phyloP scores from a whole-genome alignment of 352 stramenopile genomes.

The Elongisporangium prolatum region DNA sequence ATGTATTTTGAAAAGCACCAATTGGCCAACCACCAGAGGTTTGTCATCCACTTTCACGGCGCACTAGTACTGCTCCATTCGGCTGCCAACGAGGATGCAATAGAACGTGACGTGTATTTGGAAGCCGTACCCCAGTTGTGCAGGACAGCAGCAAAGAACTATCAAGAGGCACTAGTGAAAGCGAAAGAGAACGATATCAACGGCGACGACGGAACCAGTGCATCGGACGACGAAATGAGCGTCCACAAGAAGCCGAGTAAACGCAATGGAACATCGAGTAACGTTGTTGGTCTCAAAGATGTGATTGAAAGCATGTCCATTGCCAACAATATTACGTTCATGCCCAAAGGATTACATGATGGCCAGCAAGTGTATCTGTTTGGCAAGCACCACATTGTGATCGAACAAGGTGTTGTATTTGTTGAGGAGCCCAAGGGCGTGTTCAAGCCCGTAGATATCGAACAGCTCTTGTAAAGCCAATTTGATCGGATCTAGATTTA shows the following conservation, averaged over 20 bases:
- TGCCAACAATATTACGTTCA: slow-evolving; percentile 74
- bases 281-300: slow-evolving; percentile 71
- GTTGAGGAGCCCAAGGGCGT: slow-evolving; percentile 52
- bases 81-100: slow-evolving; percentile 18
- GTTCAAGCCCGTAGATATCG: slow-evolving; percentile 73
- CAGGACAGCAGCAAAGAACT: slow-evolving; percentile 40
- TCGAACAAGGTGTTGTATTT: slow-evolving; percentile 83
- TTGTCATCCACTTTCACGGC: slow-evolving; percentile 76
- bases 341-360: slow-evolving; percentile 70
- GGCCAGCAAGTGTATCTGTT: slow-evolving; percentile 80
- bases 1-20: slow-evolving; percentile 63
- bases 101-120: background rate
- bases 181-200: slow-evolving; percentile 20
- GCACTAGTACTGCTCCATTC: slow-evolving; percentile 65
- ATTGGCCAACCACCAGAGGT: slow-evolving; percentile 46
- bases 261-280: background rate
- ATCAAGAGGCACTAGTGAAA: slow-evolving; percentile 72
- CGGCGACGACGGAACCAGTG: slow-evolving; percentile 8
- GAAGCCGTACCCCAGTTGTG: slow-evolving; percentile 47
- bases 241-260: background rate
- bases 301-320: slow-evolving; percentile 82
- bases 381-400: slow-evolving; percentile 75
- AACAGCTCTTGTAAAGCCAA: slow-evolving; percentile 50
- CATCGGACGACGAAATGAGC: background rate
- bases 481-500: too few relatives aligned